Evolutionary conservation across 345 rosid genomes (phyloP), one percentile per base, ranked within the genome.

Genomic region (Syzygium grande): DNA sequence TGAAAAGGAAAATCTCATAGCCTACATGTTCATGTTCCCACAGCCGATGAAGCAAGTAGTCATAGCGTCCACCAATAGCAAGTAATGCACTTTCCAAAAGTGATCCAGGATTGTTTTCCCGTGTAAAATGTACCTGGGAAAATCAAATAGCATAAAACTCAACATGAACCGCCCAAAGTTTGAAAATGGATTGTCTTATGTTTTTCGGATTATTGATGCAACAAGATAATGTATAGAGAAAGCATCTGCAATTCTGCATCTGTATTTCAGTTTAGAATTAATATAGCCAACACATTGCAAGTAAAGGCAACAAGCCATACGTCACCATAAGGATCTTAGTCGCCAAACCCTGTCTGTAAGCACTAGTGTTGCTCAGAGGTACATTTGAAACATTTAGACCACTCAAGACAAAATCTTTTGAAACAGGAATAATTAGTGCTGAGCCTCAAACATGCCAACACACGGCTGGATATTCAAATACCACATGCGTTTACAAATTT

Each of bases 11-110:
- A 87, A 89, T 30, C 56, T 86, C 88, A 89, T 86, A 88, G 89
- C 97, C 84, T 92, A 94, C 94, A 83, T 88, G 89, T 90, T 94
- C 97, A 85, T 78, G 93, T 89, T 91, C 95, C 93, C 97, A 95
- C 92, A 93, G 92, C 88, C 94, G 98, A 87, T 91, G 96, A 90
- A 96, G 94, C 93, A 97, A 92, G 92, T 92, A 91, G 87, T 97
- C 97, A 91, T 97, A 97, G 89, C 99, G 96, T 85, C 99, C 99
- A 85, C 99, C 99, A 89, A 94, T 90, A 89, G 99, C 99, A 89
- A 97, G 97, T 91, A 96, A 91, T 88, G 92, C 91, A 23, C 94
- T 97, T 92, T 95, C 99, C 87, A 89, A 83, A 89, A 92, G 92
- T 87, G 99, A 90, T 89, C 96, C 96, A 68, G 94, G 90, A 91